These are phyloP conservation scores for Phaeotremella fagi DNA, from an alignment of 768 basidiomycete species.

Conservation along the genomic window DNA sequence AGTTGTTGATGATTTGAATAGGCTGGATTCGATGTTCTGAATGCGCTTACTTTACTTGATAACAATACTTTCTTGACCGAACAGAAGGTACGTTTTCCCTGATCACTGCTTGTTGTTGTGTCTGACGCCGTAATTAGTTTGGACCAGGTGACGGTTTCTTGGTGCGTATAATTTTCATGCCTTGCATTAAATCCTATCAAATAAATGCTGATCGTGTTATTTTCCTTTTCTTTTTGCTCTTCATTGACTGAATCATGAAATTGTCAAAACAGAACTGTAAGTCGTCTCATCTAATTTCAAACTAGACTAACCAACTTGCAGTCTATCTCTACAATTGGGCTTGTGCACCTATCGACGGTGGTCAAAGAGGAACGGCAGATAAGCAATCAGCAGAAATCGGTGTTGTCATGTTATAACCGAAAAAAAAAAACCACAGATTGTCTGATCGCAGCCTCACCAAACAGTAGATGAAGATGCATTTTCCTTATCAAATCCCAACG, in stretches of 20 bases:
- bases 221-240: constrained; percentile 3
- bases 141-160: constrained; percentile 87
- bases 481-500: constrained; percentile 2
- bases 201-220: neutral
- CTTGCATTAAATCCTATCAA: neutral
- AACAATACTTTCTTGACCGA: constrained; percentile 76
- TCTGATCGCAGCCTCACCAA: too few relatives aligned
- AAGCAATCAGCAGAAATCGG: constrained; percentile 54
- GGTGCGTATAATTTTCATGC: constrained; percentile 55
- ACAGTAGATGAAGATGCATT: too few relatives aligned
- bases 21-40: constrained; percentile 93
- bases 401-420: constrained; percentile 79
- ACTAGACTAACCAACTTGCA: too few relatives aligned
- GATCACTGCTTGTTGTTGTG: neutral
- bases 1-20: constrained; percentile 16
- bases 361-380: constrained; percentile 48
- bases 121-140: constrained; percentile 58
- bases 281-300: neutral
- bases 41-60: constrained; percentile 92
- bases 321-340: constrained; percentile 91
- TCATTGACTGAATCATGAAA: too few relatives aligned
- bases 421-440: too few relatives aligned
- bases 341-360: constrained; percentile 71
- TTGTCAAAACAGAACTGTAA: constrained; percentile 23
- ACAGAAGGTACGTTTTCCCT: constrained; percentile 59